A percentile compares a stretch with the other conserved stretches of the same genome.
Conservation (phyloP, 1,284 basidiomycete genomes). For the Melanopsichium pennsylvanicum region DNA sequence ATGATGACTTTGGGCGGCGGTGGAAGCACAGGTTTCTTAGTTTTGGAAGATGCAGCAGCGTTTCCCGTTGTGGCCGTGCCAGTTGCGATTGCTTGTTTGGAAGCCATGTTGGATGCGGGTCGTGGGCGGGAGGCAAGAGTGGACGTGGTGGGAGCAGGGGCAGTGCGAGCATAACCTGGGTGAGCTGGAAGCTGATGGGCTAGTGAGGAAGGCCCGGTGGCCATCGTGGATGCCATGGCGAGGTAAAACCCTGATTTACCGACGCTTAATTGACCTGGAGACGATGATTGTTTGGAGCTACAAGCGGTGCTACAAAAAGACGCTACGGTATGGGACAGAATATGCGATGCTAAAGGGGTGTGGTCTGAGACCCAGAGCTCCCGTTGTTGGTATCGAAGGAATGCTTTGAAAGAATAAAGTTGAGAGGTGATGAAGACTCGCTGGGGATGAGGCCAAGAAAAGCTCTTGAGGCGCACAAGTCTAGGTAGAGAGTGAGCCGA, state of each 20-base stretch:
- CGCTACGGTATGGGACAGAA: too few species aligned
- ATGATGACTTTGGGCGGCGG: slow-evolving; percentile 58
- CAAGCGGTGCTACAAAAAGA: too few species aligned
- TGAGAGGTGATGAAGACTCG: too few species aligned
- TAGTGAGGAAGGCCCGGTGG: slow-evolving; percentile 22
- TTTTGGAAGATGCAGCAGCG: slow-evolving; percentile 21
- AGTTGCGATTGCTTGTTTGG: slow-evolving; percentile 5
- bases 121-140: slow-evolving; percentile 19
- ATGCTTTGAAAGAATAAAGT: too few species aligned
- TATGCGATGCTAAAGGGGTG: too few species aligned
- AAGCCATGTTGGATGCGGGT: slow-evolving; percentile 24
- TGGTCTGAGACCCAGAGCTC: too few species aligned
- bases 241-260: too few species aligned
- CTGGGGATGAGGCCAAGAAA: background rate
- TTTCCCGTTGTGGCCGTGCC: background rate
- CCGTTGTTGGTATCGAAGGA: too few species aligned
- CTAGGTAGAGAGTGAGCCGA: background rate
- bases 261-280: too few species aligned
- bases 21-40: slow-evolving; percentile 58
- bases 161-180: slow-evolving; percentile 27
- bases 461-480: background rate
- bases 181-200: slow-evolving; percentile 28
- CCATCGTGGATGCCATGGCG: slow-evolving; percentile 35
- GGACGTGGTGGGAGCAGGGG: slow-evolving; percentile 14
- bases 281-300: too few species aligned